Conservation (phyloP, 225 moss, liverwort and hornwort genomes). For the Asterella californica region DNA sequence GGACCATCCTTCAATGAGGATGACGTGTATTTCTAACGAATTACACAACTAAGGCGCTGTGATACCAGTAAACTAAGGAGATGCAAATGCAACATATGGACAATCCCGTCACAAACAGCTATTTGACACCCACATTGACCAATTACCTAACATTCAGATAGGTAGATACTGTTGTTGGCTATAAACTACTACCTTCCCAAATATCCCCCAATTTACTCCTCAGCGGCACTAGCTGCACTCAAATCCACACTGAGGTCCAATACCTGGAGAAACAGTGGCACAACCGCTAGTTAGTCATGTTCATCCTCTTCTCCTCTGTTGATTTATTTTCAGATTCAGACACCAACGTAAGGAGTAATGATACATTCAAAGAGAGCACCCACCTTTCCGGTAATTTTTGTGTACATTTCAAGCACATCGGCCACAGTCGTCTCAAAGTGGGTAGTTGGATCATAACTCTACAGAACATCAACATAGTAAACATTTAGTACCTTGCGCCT, state of each 20-base stretch:
- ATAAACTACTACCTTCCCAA: conserved; percentile 18
- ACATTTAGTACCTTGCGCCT: not conserved
- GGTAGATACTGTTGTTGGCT: conserved; percentile 17
- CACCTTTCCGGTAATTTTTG: conserved; percentile 94
- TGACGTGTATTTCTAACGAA: conserved; percentile 19
- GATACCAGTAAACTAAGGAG: conserved; percentile 11
- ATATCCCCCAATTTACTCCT: conserved; percentile 36
- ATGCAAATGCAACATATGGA: conserved; percentile 24
- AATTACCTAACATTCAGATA: conserved; percentile 21
- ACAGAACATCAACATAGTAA: conserved; percentile 22
- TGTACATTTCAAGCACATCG: conserved; percentile 88
- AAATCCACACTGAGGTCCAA: conserved; percentile 75
- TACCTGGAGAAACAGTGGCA: conserved; percentile 37
- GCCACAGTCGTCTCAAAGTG: conserved; percentile 95
- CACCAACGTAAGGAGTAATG: not conserved
- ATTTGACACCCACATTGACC: conserved; percentile 21
- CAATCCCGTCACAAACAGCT: conserved; percentile 23
- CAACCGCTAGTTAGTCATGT: not conserved
- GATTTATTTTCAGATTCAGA: too few relatives aligned
- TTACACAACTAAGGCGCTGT: conserved; percentile 22
- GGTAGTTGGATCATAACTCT: conserved; percentile 95
- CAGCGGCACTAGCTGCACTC: conserved; percentile 70
- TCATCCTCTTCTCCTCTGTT: not conserved
- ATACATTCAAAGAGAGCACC: not conserved
- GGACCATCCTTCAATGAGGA: conserved; percentile 22